Evolutionary conservation across 371 early-diverging fungal genomes (phyloP), one percentile per base, ranked within the genome.

Genomic region (Dichotomocladium elegans): DNA sequence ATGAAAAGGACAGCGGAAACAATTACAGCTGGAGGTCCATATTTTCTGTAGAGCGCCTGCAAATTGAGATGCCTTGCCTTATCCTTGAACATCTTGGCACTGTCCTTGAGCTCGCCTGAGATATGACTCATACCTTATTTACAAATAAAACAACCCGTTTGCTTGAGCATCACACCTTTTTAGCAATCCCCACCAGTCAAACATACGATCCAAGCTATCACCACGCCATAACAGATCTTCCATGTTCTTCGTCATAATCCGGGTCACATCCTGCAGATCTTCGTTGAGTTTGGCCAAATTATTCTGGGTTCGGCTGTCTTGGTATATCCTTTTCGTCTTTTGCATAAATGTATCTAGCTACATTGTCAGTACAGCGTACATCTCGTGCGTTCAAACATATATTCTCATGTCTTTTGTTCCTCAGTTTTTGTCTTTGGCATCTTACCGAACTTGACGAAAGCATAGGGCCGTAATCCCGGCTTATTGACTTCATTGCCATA

Each of bases 201-300:
- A 58, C 70, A 48, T 69, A 81, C 90, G 80, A 65, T 94, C 91
- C 53, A 95, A 73, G 50, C 80, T 79, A 58, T 91, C 93, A 24
- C 95, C 95, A 44, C 98, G 87, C 83, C 93, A 94, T 45, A 98
- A 79, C 33, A 97, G 75, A 67, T 97, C 97, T 55, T 94, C 90
- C 86, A 98, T 95, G 71, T 97, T 98, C 64, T 90, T 94, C 12
- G 94, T 98, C 97, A 98, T 96, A 52, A 98, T 97, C 58, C 93
- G 85, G 25, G 92, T 90, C 6, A 98, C 98, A 67, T 96, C 98
- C 51, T 90, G 88, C 57, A 98, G 69, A 67, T 98, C 97, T 57
- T 96, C 96, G 65, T 97, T 94, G 30, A 98, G 72, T 66, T 92
- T 93, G 54, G 90, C 75, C 70, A 98, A 60, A 62, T 97, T 95